Evolutionary conservation across 805 yeast genomes (phyloP).

Genomic region (Starmerella floricola): DNA sequence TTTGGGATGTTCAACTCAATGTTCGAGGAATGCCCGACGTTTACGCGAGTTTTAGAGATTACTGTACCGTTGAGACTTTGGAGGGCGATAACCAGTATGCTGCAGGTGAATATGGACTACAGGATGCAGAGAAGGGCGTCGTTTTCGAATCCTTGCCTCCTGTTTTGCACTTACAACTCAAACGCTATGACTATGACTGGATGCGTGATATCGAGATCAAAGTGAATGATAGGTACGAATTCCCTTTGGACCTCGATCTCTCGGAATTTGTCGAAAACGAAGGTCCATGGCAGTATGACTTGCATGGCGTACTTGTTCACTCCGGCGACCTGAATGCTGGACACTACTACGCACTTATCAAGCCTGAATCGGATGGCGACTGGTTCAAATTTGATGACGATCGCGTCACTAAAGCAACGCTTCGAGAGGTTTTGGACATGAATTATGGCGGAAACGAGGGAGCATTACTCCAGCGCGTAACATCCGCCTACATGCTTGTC

Average conservation of each 20-base stretch:
- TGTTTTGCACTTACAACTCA: slow-evolving; percentile 82
- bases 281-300: slow-evolving; percentile 58
- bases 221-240: slow-evolving; percentile 85
- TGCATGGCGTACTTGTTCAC: slow-evolving; percentile 92
- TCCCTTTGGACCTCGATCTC: slow-evolving; percentile 70
- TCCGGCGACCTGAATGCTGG: slow-evolving; percentile 94
- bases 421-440: slow-evolving; percentile 75
- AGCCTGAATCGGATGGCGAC: slow-evolving; percentile 44
- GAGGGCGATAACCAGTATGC: slow-evolving; percentile 93
- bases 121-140: slow-evolving; percentile 94
- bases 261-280: slow-evolving; percentile 58
- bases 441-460: slow-evolving; percentile 72
- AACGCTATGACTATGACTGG: slow-evolving; percentile 89
- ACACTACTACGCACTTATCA: slow-evolving; percentile 89
- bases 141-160: slow-evolving; percentile 84
- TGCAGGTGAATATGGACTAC: slow-evolving; percentile 80
- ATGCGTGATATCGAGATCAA: slow-evolving; percentile 78
- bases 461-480: slow-evolving; percentile 53
- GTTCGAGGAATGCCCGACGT: slow-evolving; percentile 71
- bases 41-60: slow-evolving; percentile 67
- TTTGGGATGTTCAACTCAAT: slow-evolving; percentile 95
- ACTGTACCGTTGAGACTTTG: slow-evolving; percentile 75
- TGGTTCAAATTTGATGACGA: slow-evolving; percentile 97
- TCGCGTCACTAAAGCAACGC: slow-evolving; percentile 76
- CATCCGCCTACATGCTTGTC: slow-evolving; percentile 95